Conservation (phyloP, 805 yeast genomes). For the Suhomyces kilbournensis region DNA sequence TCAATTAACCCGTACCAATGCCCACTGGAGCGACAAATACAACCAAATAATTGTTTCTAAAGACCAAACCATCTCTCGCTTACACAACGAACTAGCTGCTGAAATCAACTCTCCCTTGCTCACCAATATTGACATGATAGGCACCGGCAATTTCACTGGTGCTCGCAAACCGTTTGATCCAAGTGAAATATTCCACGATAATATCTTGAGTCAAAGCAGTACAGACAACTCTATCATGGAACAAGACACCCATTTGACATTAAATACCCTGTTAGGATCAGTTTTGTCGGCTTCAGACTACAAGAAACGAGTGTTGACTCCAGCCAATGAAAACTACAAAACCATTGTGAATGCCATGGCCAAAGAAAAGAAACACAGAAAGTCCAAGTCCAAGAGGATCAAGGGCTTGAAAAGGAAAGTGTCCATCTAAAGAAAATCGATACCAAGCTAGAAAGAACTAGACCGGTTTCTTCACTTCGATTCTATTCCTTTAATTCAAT, state of each 20-base stretch:
- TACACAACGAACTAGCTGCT: constrained; percentile 1
- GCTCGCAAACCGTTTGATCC: constrained; percentile 5
- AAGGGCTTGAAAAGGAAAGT: not conserved
- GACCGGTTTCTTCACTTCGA: too few relatives aligned
- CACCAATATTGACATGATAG: constrained; percentile 4
- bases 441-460: too few relatives aligned
- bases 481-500: too few relatives aligned
- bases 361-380: constrained; percentile 11
- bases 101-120: constrained; percentile 4
- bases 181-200: constrained; percentile 6
- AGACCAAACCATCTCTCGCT: not conserved
- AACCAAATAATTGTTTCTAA: not conserved
- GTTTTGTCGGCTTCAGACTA: not conserved
- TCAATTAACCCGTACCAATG: constrained; percentile 1
- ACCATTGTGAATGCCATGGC: constrained; percentile 8
- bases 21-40: constrained; percentile 5
- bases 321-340: constrained; percentile 9
- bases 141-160: not conserved
- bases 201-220: constrained; percentile 5
- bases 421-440: not conserved
- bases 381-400: constrained; percentile 1
- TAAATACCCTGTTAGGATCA: not conserved
- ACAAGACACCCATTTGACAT: not conserved
- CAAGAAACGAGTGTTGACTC: constrained; percentile 5
- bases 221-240: constrained; percentile 5